phyloP scores from a whole-genome alignment of 225 moss, liverwort and hornwort species.

The Climacium dendroides region DNA sequence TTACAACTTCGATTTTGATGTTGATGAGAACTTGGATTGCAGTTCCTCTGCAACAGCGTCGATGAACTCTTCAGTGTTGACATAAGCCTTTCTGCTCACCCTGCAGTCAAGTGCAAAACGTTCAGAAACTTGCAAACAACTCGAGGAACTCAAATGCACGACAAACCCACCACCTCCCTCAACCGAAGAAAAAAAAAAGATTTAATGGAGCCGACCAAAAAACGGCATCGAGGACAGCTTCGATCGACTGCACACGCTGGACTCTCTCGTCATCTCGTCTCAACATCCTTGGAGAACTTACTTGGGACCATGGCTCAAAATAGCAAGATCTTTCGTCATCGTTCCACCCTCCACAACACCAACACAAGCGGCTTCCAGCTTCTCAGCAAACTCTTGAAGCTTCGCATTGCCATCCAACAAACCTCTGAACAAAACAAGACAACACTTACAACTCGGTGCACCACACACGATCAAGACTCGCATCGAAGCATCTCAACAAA shows the following conservation, averaged over 20 bases:
- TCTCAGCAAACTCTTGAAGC: conserved; percentile 62
- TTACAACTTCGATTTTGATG: conserved; percentile 36
- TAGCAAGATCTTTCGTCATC: conserved; percentile 95
- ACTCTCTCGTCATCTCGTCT: not conserved
- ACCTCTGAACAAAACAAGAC: conserved; percentile 21
- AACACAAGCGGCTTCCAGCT: conserved; percentile 71
- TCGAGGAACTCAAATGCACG: not conserved
- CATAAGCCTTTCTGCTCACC: conserved; percentile 12
- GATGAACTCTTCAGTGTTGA: conserved; percentile 46
- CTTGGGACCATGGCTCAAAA: conserved; percentile 73
- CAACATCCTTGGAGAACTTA: not conserved
- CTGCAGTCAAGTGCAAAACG: not conserved
- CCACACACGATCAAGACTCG: not conserved
- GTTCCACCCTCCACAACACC: conserved; percentile 73
- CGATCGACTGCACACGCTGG: not conserved
- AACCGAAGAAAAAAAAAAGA: not conserved
- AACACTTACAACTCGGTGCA: not conserved
- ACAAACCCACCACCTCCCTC: not conserved
- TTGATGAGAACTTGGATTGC: conserved; percentile 14
- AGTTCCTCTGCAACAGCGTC: conserved; percentile 39
- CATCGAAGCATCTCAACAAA: not conserved
- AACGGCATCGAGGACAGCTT: not conserved
- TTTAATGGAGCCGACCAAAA: not conserved
- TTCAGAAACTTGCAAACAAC: not conserved
- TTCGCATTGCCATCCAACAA: conserved; percentile 49